Conservation (phyloP, 495 filamentous ascomycete genomes). For the Parathielavia hyrcaniae region DNA sequence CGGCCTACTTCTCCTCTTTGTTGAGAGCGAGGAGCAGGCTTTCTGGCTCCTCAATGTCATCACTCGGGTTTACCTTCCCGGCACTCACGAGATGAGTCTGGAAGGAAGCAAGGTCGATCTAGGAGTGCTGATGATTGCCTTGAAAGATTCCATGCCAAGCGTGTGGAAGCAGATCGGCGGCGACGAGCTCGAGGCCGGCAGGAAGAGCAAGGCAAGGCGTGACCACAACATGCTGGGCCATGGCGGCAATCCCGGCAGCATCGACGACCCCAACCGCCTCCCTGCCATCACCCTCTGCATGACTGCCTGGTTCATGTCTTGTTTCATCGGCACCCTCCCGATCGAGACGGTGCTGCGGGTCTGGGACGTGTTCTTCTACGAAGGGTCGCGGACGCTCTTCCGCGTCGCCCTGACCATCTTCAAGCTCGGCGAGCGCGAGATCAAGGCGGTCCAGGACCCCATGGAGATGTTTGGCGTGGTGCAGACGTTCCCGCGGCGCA, state of each 20-base stretch:
- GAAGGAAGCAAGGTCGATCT: constrained; percentile 94
- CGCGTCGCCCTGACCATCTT: constrained; percentile 87
- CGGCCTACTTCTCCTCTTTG: constrained; percentile 89
- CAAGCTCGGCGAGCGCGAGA: constrained; percentile 79
- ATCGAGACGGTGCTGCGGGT: constrained; percentile 86
- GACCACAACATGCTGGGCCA: constrained; percentile 16
- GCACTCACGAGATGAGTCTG: constrained; percentile 84
- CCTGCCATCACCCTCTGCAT: constrained; percentile 89
- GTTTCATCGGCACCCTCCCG: constrained; percentile 87
- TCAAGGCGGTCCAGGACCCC: constrained; percentile 71
- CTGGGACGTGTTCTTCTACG: constrained; percentile 95
- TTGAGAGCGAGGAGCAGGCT: constrained; percentile 76
- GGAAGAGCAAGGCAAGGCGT: constrained; percentile 38
- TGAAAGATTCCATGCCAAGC: constrained; percentile 76
- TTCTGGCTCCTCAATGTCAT: constrained; percentile 96
- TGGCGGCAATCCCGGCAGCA: constrained; percentile 13
- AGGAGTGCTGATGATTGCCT: constrained; percentile 79
- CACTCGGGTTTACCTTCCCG: constrained; percentile 79
- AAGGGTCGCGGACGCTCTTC: constrained; percentile 93
- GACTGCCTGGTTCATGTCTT: constrained; percentile 98
- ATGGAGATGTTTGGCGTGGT: constrained; percentile 97
- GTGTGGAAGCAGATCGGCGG: constrained; percentile 86
- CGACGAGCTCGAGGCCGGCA: constrained; percentile 50
- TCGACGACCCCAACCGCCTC: constrained; percentile 49
- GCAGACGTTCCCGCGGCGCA: constrained; percentile 74